Conservation (phyloP, 176 grass and related monocot genomes). For the Avena eriantha region DNA sequence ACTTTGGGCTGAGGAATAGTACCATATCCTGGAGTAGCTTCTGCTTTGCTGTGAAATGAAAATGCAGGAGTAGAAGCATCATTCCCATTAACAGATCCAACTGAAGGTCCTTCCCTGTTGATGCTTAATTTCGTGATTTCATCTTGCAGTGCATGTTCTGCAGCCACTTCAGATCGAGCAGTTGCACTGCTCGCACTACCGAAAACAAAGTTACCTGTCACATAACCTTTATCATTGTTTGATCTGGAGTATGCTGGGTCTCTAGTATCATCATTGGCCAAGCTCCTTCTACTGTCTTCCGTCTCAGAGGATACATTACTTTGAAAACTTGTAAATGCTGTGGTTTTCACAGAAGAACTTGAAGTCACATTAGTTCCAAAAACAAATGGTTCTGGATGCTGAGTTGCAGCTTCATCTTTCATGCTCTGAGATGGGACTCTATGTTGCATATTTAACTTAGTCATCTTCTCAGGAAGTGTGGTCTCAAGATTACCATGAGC, state of each 20-base stretch:
- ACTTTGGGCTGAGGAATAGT: constrained; percentile 41
- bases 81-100: constrained; percentile 1
- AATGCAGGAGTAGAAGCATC: constrained; percentile 37
- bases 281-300: constrained; percentile 13
- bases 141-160: constrained; percentile 58
- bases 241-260: constrained; percentile 29
- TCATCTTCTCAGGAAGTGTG: constrained; percentile 60
- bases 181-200: constrained; percentile 30
- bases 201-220: constrained; percentile 46
- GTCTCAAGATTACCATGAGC: constrained; percentile 24
- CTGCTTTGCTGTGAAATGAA: constrained; percentile 49
- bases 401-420: constrained; percentile 43
- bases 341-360: constrained; percentile 52
- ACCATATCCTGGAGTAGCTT: constrained; percentile 21
- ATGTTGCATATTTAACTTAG: constrained; percentile 60
- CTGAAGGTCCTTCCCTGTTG: constrained; percentile 33
- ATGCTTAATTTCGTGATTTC: constrained; percentile 72
- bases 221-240: constrained; percentile 31
- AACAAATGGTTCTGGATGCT: constrained; percentile 42
- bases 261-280: constrained; percentile 39
- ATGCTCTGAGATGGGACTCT: constrained; percentile 41
- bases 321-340: constrained; percentile 35
- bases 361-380: constrained; percentile 63
- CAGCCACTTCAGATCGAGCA: constrained; percentile 31
- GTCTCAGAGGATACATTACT: constrained; percentile 39